A percentile compares a stretch with the other conserved stretches of the same genome.
Conservation (phyloP, 2,329 filamentous ascomycete species). For the Tolypocladium pustulatum region DNA sequence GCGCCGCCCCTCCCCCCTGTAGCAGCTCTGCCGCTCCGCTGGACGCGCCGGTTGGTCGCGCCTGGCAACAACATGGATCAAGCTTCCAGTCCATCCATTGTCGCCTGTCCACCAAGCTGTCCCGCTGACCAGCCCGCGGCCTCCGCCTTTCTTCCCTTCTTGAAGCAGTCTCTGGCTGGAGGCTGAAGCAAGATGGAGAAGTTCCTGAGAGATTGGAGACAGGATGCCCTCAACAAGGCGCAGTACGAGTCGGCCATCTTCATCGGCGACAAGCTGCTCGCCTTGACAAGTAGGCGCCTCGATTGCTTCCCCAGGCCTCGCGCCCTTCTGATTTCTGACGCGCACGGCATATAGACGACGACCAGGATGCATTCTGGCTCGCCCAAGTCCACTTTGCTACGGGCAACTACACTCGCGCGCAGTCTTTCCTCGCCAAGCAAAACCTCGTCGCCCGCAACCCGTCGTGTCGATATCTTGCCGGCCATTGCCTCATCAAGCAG, state of each 20-base stretch:
- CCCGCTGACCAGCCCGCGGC: background rate
- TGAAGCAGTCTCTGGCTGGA: background rate
- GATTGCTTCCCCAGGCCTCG: background rate
- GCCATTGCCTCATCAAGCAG: constrained; percentile 90
- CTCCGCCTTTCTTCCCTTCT: background rate
- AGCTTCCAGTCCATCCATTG: background rate
- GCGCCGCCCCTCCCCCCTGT: background rate
- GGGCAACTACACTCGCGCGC: constrained; percentile 86
- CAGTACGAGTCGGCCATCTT: constrained; percentile 96
- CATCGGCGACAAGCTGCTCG: constrained; percentile 92
- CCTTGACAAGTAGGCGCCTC: constrained; percentile 69
- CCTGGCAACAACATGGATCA: background rate
- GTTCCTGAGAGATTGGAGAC: constrained; percentile 87
- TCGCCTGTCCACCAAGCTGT: background rate
- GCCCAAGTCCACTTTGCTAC: constrained; percentile 97
- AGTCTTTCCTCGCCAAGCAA: constrained; percentile 74
- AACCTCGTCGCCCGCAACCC: constrained; percentile 73
- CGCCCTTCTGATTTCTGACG: background rate
- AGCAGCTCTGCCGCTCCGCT: background rate
- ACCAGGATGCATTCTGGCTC: constrained; percentile 92
- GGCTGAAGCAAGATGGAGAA: constrained; percentile 60
- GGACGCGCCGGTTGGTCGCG: background rate
- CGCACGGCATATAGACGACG: constrained; percentile 54
- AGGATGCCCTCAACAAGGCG: constrained; percentile 89
- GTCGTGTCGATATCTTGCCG: constrained; percentile 84